These are phyloP conservation scores for Megacollybia platyphylla DNA, from an alignment of 1,284 basidiomycete species.

Conservation along the genomic window DNA sequence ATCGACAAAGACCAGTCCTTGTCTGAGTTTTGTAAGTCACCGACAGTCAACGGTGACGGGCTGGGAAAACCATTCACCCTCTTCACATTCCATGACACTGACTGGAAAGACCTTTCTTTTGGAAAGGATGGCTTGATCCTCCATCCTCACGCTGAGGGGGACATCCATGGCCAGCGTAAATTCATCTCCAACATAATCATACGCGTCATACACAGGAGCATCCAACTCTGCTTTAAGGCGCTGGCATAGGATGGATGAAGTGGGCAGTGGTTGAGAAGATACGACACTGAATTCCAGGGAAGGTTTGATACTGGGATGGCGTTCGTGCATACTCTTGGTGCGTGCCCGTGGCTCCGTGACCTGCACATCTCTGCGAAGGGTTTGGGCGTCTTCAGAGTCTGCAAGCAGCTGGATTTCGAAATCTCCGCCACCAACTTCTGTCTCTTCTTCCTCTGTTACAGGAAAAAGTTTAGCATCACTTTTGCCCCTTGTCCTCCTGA, in stretches of 20 bases:
- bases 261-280: not conserved
- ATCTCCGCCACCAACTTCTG: constrained; percentile 18
- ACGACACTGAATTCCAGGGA: not conserved
- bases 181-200: constrained; percentile 11
- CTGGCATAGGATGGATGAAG: not conserved
- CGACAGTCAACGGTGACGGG: not conserved
- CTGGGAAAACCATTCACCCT: not conserved
- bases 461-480: constrained; percentile 23
- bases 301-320: not conserved
- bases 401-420: constrained; percentile 2
- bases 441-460: constrained; percentile 33
- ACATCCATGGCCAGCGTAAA: constrained; percentile 22
- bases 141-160: not conserved
- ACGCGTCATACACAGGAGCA: constrained; percentile 1
- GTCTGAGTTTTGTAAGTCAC: not conserved
- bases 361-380: not conserved
- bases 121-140: not conserved
- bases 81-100: not conserved
- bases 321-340: not conserved
- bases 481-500: constrained; percentile 6
- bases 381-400: constrained; percentile 1
- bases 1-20: not conserved
- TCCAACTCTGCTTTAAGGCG: not conserved
- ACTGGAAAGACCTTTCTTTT: not conserved
- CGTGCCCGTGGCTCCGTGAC: not conserved